Conservation (phyloP, 805 yeast genomes). For the Cyberlindnera maclurae region DNA sequence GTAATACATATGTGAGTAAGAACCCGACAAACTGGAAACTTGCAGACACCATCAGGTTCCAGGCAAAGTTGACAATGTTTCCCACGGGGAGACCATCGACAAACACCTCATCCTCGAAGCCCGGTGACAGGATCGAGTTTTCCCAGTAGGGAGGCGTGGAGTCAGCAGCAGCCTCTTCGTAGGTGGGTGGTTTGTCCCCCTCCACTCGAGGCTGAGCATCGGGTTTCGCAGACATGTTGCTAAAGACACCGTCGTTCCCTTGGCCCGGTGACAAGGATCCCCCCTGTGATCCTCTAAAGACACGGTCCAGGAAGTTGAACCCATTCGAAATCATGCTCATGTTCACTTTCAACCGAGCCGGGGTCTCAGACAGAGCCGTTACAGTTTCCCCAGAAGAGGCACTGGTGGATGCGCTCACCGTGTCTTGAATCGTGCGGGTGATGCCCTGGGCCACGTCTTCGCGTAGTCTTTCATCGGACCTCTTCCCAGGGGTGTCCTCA, state of each 20-base stretch:
- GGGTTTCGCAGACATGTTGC: constrained; percentile 88
- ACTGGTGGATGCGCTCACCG: not conserved
- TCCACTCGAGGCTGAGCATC: constrained; percentile 31
- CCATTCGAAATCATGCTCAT: constrained; percentile 26
- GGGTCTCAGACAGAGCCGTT: not conserved
- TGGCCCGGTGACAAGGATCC: constrained; percentile 15
- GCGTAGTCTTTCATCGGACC: constrained; percentile 9
- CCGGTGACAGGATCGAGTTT: constrained; percentile 72
- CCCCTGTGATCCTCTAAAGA: constrained; percentile 22
- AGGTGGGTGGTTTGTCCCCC: constrained; percentile 69
- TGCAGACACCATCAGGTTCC: constrained; percentile 87
- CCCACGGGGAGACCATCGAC: constrained; percentile 97
- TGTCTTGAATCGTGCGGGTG: constrained; percentile 6
- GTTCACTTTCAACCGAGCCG: constrained; percentile 1
- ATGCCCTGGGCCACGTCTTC: constrained; percentile 3
- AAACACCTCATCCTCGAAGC: constrained; percentile 75
- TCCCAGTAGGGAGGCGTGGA: constrained; percentile 97
- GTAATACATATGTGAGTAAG: constrained; percentile 79
- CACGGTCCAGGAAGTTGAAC: constrained; percentile 33
- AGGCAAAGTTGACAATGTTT: constrained; percentile 73
- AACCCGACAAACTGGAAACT: constrained; percentile 94
- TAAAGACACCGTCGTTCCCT: constrained; percentile 81
- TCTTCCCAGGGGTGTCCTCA: constrained; percentile 5
- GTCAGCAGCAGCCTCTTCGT: constrained; percentile 93
- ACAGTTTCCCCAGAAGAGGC: not conserved